Conservation (phyloP, 2,329 filamentous ascomycete genomes). For the Lomentospora prolificans region DNA sequence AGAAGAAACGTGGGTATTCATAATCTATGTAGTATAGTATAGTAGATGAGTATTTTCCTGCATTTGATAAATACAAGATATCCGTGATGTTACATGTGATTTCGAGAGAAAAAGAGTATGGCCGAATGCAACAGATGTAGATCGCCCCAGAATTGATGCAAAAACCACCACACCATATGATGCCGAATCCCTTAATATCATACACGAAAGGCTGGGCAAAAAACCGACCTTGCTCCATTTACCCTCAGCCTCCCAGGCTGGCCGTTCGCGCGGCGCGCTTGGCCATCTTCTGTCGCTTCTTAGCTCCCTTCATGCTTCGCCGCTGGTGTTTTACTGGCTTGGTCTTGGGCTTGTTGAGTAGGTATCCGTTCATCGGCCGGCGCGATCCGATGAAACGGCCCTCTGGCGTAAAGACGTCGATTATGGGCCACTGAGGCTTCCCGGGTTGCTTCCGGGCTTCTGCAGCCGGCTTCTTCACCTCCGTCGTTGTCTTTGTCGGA, state of each 20-base stretch:
- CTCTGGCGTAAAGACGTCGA: slow-evolving; percentile 79
- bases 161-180: too few species aligned
- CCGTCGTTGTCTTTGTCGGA: slow-evolving; percentile 8
- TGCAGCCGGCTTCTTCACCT: slow-evolving; percentile 10
- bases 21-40: too few species aligned
- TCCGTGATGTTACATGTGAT: too few species aligned
- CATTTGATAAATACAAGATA: too few species aligned
- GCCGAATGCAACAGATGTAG: too few species aligned
- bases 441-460: slow-evolving; percentile 10
- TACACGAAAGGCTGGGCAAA: background rate
- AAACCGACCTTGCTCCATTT: background rate
- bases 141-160: too few species aligned
- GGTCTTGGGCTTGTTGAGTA: slow-evolving; percentile 42
- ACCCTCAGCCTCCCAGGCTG: slow-evolving; percentile 16
- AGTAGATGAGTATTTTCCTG: too few species aligned
- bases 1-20: too few species aligned
- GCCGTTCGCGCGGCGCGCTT: slow-evolving; percentile 15
- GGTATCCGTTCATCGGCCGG: slow-evolving; percentile 61
- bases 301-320: slow-evolving; percentile 57
- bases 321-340: slow-evolving; percentile 28
- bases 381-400: slow-evolving; percentile 67
- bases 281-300: slow-evolving; percentile 38
- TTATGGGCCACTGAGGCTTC: slow-evolving; percentile 48
- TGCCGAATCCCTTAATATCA: too few species aligned
- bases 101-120: too few species aligned